Base-by-base conservation (phyloP, 805 yeast genomes). In the Lachancea nothofagi region DNA sequence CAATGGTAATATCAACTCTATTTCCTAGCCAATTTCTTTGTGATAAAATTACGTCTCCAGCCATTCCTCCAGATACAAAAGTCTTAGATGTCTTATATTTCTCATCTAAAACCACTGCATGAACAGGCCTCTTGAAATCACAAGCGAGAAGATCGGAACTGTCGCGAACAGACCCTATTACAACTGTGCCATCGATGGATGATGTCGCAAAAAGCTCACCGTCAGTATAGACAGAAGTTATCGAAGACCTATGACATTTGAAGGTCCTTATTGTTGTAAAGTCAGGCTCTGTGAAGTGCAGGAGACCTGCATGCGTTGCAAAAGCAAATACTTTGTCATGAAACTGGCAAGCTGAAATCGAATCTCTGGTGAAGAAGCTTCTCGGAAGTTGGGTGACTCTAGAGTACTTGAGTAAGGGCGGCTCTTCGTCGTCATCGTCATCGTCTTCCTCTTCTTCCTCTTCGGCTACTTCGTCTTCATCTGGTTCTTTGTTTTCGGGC, bases 161-260 rank as follows among this genome's bases (percentile, higher is more conserved):
- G 46, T 81, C 83, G 1, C 47, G 43, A 1, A 85, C 65, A 2
- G 88, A 74, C 0, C 96, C 93, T 4, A 87, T 74, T 1, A 87
- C 87, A 0, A 90, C 83, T 0, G 95, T 83, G 0, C 98, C 98
- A 57, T 93, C 98, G 67, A 90, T 80, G 0, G 97, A 87, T 0
- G 89, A 96, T 0, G 95, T 80, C 0, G 93, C 94, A 44, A 93
- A 77, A 52, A 72, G 77, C 7, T 62, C 62, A 0, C 94, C 93
- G 53, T 86, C 94, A 1, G 83, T 71, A 28, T 40, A 40, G 0
- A 87, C 69, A 0, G 86, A 75, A 29, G 89, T 62, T 2, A 93
- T 75, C 0, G 96, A 86, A 0, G 97, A 88, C 33, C 85, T 70
- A 53, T 94, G 96, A 1, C 90, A 88, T 49, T 86, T 76, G 44